These are phyloP conservation scores for Citrus inodora DNA, from an alignment of 345 rosid species.

Conservation along the genomic window DNA sequence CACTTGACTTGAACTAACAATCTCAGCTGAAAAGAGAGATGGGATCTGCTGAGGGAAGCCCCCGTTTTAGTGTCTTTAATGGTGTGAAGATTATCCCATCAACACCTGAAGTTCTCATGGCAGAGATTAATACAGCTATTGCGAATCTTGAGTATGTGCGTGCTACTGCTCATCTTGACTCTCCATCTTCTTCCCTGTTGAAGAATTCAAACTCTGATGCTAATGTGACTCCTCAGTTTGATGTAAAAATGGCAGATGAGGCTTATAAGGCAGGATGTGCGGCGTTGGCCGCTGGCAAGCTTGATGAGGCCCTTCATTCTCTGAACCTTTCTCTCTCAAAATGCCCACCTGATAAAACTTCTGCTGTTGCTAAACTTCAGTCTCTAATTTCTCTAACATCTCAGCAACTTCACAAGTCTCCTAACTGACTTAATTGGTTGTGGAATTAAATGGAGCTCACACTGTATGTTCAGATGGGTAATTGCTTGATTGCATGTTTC, in stretches of 20 bases:
- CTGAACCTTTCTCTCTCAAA: conserved; percentile 45
- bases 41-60: conserved; percentile 40
- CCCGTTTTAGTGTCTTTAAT: conserved; percentile 46
- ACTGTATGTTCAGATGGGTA: not conserved
- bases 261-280: conserved; percentile 68
- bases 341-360: conserved; percentile 34
- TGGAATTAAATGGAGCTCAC: not conserved
- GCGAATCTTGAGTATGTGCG: conserved; percentile 48
- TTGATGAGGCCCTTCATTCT: conserved; percentile 62
- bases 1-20: not conserved
- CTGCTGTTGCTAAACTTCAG: conserved; percentile 68
- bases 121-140: conserved; percentile 57
- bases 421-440: conserved; percentile 10
- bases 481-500: not conserved
- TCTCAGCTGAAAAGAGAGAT: conserved; percentile 19
- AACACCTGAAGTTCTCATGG: conserved; percentile 59
- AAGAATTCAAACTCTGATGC: conserved; percentile 17
- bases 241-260: conserved; percentile 52
- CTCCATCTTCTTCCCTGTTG: conserved; percentile 27
- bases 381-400: conserved; percentile 36
- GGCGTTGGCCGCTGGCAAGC: conserved; percentile 61
- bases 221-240: conserved; percentile 26
- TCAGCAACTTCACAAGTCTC: conserved; percentile 23
- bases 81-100: conserved; percentile 41
- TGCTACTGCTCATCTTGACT: conserved; percentile 37